These are phyloP conservation scores for Grosmannia serpens DNA, from an alignment of 2,329 filamentous ascomycete species.

Conservation along the genomic window DNA sequence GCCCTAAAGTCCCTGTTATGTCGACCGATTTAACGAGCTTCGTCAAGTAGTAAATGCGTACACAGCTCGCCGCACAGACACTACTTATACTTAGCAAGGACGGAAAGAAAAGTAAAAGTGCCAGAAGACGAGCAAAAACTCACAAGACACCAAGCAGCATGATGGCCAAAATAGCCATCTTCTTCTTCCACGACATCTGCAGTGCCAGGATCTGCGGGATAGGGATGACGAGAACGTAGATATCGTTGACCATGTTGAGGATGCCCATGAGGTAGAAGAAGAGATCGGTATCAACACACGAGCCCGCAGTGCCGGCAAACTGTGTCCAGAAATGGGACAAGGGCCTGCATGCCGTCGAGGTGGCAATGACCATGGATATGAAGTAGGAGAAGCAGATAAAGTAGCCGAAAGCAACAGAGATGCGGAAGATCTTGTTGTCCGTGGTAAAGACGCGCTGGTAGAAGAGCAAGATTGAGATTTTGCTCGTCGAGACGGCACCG, in stretches of 20 bases:
- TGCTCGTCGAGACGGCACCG: background rate
- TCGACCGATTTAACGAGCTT: background rate
- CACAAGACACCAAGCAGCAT: background rate
- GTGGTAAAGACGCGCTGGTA: constrained; percentile 1
- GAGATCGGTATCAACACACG: background rate
- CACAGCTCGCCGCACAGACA: background rate
- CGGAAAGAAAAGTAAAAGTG: background rate
- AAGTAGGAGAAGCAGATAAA: background rate
- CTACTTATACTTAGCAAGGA: background rate
- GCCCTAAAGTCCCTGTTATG: background rate
- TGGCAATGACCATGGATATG: background rate
- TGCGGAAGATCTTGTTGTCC: background rate
- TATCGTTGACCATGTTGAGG: background rate
- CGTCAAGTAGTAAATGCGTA: background rate
- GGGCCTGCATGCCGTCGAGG: background rate
- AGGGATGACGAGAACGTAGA: background rate
- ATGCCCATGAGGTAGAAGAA: background rate
- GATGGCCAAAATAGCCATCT: background rate
- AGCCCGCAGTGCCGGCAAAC: background rate
- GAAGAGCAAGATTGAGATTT: background rate
- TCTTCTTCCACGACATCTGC: background rate
- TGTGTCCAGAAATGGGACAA: background rate
- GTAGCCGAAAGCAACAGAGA: background rate
- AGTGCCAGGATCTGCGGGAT: background rate
- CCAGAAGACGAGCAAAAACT: background rate